Conservation (phyloP, 169 alveolate species). For the Eimeria praecox region DNA sequence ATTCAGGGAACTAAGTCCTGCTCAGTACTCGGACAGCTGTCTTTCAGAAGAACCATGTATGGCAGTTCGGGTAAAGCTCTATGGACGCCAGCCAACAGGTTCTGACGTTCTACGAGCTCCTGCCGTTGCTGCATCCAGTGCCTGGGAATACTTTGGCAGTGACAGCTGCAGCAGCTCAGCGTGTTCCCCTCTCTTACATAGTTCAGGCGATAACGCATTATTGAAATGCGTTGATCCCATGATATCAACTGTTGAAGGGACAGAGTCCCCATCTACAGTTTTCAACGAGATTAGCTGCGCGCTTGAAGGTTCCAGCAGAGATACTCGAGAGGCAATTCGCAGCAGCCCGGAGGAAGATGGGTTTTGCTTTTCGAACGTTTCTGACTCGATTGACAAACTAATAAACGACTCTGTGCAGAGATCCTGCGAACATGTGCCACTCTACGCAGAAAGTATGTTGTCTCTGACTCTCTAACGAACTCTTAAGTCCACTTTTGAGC, state of each 20-base stretch:
- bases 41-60: neutral
- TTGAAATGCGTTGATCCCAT: neutral
- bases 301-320: neutral
- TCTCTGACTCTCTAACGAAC: neutral
- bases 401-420: slow-evolving; percentile 7
- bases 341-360: neutral
- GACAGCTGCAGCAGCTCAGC: slow-evolving; percentile 36
- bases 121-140: slow-evolving; percentile 12
- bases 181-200: neutral
- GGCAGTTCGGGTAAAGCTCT: neutral
- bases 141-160: slow-evolving; percentile 24
- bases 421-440: neutral
- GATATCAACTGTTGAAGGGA: neutral
- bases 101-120: neutral
- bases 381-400: slow-evolving; percentile 24
- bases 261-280: neutral
- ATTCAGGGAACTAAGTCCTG: neutral
- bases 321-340: neutral
- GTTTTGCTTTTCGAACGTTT: slow-evolving; percentile 27
- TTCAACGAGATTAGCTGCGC: neutral
- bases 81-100: neutral
- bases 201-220: neutral
- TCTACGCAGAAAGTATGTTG: neutral
- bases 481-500: neutral
- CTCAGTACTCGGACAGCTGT: neutral